phyloP scores from a whole-genome alignment of 192 early-diverging fungal genomes.

The Funneliformis mosseae region DNA sequence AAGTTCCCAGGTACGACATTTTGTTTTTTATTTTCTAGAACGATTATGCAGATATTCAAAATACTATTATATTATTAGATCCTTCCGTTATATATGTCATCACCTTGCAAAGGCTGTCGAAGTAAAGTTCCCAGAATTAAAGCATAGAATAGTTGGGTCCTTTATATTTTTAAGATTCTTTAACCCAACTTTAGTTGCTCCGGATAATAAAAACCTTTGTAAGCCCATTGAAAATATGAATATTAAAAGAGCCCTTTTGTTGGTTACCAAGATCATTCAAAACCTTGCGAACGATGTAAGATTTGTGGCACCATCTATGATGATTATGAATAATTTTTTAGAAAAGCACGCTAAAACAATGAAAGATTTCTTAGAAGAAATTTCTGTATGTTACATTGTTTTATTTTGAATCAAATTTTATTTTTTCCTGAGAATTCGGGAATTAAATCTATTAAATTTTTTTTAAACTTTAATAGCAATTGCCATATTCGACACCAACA shows the following conservation, averaged over 20 bases:
- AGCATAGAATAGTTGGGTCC: conserved; percentile 85
- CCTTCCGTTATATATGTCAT: conserved; percentile 81
- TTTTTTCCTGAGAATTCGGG: neutral
- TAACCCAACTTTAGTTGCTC: conserved; percentile 91
- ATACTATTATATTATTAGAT: conserved; percentile 33
- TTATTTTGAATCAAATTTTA: neutral
- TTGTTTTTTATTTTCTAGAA: neutral
- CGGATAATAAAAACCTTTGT: conserved; percentile 76
- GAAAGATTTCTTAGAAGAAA: conserved; percentile 74
- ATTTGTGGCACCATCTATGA: conserved; percentile 91
- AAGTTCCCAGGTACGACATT: conserved; percentile 59
- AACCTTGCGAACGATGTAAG: conserved; percentile 93
- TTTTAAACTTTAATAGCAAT: neutral
- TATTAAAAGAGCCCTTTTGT: conserved; percentile 79
- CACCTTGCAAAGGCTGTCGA: conserved; percentile 76
- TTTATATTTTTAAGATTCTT: conserved; percentile 96
- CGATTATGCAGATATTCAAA: too few relatives aligned
- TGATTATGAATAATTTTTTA: conserved; percentile 85
- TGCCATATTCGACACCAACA: conserved; percentile 6
- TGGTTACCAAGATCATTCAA: conserved; percentile 93
- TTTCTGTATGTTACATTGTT: conserved; percentile 56
- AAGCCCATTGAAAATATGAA: conserved; percentile 56
- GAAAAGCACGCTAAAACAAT: conserved; percentile 77
- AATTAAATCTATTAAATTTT: neutral
- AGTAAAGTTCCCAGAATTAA: conserved; percentile 79